phyloP scores from a whole-genome alignment of 2,329 filamentous ascomycete species.

The Apiospora koreana region DNA sequence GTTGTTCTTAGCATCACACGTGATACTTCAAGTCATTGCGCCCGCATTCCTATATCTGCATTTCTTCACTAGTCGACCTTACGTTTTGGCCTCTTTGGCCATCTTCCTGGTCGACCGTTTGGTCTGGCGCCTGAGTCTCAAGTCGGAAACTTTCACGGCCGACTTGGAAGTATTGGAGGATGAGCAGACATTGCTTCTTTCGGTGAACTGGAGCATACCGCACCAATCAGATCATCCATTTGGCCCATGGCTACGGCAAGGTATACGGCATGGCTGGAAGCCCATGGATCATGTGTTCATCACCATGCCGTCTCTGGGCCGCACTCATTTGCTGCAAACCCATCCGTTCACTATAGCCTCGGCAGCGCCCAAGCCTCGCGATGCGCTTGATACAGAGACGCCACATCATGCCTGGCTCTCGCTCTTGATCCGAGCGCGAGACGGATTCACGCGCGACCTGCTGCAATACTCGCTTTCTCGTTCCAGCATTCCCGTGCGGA shows the following conservation, averaged over 20 bases:
- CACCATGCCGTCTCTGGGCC: conserved; percentile 55
- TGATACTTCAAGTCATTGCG: conserved; percentile 56
- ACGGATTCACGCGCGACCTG: conserved; percentile 60
- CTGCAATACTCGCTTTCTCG: conserved; percentile 50
- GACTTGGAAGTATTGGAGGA: conserved; percentile 56
- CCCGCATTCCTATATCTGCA: conserved; percentile 62
- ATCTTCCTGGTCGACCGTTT: conserved; percentile 62
- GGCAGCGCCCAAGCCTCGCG: conserved; percentile 43
- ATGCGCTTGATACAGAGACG: conserved; percentile 5
- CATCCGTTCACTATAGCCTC: conserved; percentile 71
- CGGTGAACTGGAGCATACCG: conserved; percentile 38
- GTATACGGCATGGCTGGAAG: conserved; percentile 54
- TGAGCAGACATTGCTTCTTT: conserved; percentile 53
- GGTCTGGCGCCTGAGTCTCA: conserved; percentile 56
- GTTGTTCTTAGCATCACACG: conserved; percentile 59
- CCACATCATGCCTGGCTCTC: conserved; percentile 51
- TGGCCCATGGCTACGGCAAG: conserved; percentile 25
- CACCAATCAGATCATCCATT: conserved; percentile 11
- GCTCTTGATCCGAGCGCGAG: conserved; percentile 60
- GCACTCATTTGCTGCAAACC: conserved; percentile 55
- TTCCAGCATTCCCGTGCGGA: conserved; percentile 44
- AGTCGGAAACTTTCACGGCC: conserved; percentile 48
- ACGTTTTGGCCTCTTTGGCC: conserved; percentile 51
- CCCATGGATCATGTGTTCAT: conserved; percentile 67
- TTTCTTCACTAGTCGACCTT: conserved; percentile 52